Evolutionary conservation across 441 rosid species (phyloP), one percentile per base, ranked within the genome.

Genomic region (Biscutella laevigata): DNA sequence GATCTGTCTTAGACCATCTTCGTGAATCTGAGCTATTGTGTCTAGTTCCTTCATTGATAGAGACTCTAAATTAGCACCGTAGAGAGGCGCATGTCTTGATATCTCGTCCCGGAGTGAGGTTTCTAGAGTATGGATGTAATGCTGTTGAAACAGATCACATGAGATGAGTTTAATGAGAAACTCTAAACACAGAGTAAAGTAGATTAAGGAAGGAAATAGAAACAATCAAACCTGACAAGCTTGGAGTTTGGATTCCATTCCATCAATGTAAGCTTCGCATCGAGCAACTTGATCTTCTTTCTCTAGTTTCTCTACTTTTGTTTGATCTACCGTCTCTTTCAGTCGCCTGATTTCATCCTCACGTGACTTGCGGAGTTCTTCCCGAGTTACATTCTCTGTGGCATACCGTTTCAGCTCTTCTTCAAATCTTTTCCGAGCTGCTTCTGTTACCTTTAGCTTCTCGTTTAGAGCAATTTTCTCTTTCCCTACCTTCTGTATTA

Each of bases 221-320:
- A n/a, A n/a, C n/a, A n/a, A 43, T 30, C 53, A 27, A 74, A 94
- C 99, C 97, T 85, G 94, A 81, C 88, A 89, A 27, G 89, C 82
- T 69, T 89, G 94, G 69, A 89, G 69, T 62, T 80, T 83, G 37
- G 98, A 71, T 72, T 89, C 95, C 99, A 89, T 94, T 71, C 86
- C 87, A 70, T 94, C 92, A 42, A 94, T 89, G 77, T 85, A 87
- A 57, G 86, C 86, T 74, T 94, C 96, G 70, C 95, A 85, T 17
- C 97, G 77, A 40, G 92, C 82, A 74, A 90, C 71, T 71, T 81
- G 98, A 72, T 83, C 98, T 63, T 90, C 96, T 57, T 87, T 94
- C 72, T 94, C 88, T 61, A 79, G 80, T 72, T 83, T 89, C 73
- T 94, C 99, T 68, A 79, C 99, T 79, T 85, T 85, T 8, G 90